A percentile compares a stretch with the other conserved stretches of the same genome.
These are phyloP conservation scores for Aspergillus cristatus DNA, from an alignment of 495 filamentous ascomycete genomes.

Conservation along the genomic window DNA sequence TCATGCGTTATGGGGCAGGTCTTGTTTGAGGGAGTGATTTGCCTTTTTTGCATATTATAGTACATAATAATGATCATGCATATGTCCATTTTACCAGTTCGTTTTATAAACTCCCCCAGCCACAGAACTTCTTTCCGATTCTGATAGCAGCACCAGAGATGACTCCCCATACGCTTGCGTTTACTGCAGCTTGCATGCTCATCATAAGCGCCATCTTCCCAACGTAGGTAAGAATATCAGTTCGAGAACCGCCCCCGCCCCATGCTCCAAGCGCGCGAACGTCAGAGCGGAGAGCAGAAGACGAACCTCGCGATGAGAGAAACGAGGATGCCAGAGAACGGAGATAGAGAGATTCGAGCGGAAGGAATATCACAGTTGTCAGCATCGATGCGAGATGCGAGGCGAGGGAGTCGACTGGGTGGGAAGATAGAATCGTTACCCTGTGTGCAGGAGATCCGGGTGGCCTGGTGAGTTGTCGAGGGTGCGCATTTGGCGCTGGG, in stretches of 20 bases:
- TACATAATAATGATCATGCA: too few relatives aligned
- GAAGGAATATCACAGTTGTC: constrained; percentile 33
- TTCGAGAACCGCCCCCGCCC: constrained; percentile 32
- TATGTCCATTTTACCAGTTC: too few relatives aligned
- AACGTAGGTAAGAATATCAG: constrained; percentile 30
- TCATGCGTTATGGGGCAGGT: constrained; percentile 4
- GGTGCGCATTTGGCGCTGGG: constrained; percentile 10
- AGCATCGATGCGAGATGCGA: constrained; percentile 35
- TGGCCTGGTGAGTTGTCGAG: constrained; percentile 3
- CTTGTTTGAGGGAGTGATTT: constrained; percentile 1
- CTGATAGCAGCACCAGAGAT: constrained; percentile 33
- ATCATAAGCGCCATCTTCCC: constrained; percentile 36
- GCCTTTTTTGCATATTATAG: too few relatives aligned
- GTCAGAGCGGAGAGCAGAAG: constrained; percentile 15
- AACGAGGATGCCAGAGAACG: constrained; percentile 38
- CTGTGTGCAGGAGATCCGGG: constrained; percentile 21
- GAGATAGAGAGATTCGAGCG: constrained; percentile 39
- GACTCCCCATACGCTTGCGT: constrained; percentile 36
- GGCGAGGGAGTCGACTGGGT: constrained; percentile 36
- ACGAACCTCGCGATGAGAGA: constrained; percentile 19
- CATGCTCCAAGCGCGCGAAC: constrained; percentile 27
- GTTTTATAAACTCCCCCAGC: constrained; percentile 38
- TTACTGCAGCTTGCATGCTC: constrained; percentile 36
- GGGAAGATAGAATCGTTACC: constrained; percentile 42
- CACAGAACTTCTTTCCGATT: constrained; percentile 36